Evolutionary conservation across 257 asterid species (phyloP), one percentile per base, ranked within the genome.

Genomic region (Capsicum rhomboideum): DNA sequence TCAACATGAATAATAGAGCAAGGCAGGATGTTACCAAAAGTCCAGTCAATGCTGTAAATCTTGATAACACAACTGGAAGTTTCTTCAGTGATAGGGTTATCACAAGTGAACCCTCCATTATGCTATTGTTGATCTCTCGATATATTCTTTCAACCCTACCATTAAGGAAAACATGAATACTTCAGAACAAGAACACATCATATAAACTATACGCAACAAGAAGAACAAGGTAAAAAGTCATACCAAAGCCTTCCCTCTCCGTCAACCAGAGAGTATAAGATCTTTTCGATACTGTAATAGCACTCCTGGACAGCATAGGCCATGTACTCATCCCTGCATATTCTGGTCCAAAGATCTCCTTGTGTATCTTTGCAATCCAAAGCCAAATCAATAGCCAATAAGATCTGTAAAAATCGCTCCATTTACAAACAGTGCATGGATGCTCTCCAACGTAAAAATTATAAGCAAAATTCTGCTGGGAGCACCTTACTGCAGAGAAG

Each of bases 281-380:
- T 93, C 81, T 92, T 97, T 87, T 95, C 99, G 61, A 95, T 90
- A 83, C 97, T 92, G 86, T 90, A 90, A 85, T 94, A 97, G 89
- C 99, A 97, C 90, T 97, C 99, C 87, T 90, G 96, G 82, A 97
- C 98, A 85, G 99, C 98, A 88, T 94, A 97, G 61, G 97, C 97
- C 99, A 97, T 95, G 89, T 97, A 97, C 82, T 97, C 97, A 87
- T 97, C 99, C 91, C 92, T 93, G 88, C 92, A 55, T 88, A 97
- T 92, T 89, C 98, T 93, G 85, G 82, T 88, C 99, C 99, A 97
- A 64, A 97, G 97, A 86, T 95, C 98, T 83, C 84, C 89, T 85
- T 97, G 99, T 29, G 93, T 88, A 86, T 97, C 99, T 91, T 95
- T 93, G 93, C 98, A 97, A 84, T 97, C 99, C 94, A 93, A 87